Base-by-base conservation (phyloP, 768 basidiomycete species). In the Leccinum subtestaceum region DNA sequence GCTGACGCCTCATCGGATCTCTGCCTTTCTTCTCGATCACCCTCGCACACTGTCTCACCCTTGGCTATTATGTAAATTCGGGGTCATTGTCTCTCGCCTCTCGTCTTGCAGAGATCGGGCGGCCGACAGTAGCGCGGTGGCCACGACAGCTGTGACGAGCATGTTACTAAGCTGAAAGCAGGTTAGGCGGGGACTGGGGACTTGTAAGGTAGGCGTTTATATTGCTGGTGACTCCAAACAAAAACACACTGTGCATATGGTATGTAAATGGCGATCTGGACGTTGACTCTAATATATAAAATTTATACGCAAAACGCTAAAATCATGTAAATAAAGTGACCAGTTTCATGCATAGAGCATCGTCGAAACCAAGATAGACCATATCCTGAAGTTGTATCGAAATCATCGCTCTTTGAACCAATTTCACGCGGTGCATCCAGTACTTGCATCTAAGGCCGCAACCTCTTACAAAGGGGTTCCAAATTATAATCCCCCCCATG, bases 41-140 rank as follows among this genome's bases (percentile, higher is more conserved):
- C 5, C 11, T 45, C 43, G 19, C 11, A 21, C 19, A 45, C 2
- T 19, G 43, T 7, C 10, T 21, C 10, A 11, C 10, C 10, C 5
- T 21, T 45, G 19, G 43, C 43, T 45, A 21, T 45, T 17, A 40
- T 40, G 3, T n/a, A n/a, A 40, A 40, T 19, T 19, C 2, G 43
- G 43, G 43, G 31, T 32, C 32, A 1, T 12, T 32, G 11, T 32
- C 4, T 4, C 11, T 11, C 19, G 43, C 43, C 43, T 45, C 10
- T 11, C 11, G 43, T 2, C 43, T 11, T 45, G 32, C 32, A 67
- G 65, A 65, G 15, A 60, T 65, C 29, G 65, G 53, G 23, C 53
- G 58, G 19, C 65, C 64, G 38, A 27, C 3, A 19, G 38, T 36
- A 25, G 31, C 55, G 46, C 52, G 11, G 10, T 54, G 17, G 43